Percentiles rank a stretch among this genome's conserved stretches.
Conservation (phyloP, 2,329 filamentous ascomycete species). For the Raffaelea albimanens region DNA sequence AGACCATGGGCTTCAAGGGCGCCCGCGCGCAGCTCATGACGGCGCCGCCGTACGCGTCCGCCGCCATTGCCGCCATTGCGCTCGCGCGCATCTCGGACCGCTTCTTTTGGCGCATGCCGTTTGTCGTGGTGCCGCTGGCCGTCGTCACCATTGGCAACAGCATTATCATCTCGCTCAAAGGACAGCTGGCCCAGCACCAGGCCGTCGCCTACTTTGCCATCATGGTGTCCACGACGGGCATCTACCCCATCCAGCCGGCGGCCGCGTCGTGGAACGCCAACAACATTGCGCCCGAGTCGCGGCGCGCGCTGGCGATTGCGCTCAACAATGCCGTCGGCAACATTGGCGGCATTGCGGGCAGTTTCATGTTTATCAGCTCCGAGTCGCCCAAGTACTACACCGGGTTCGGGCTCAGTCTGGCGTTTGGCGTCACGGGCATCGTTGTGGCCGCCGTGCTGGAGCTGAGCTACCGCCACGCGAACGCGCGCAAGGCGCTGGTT, state of each 20-base stretch:
- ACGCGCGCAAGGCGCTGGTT: not conserved
- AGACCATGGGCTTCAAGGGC: not conserved
- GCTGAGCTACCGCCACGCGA: not conserved
- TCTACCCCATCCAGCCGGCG: not conserved
- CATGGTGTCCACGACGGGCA: not conserved
- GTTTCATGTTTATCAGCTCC: not conserved
- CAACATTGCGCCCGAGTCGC: slow-evolving; percentile 39
- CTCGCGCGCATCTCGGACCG: not conserved
- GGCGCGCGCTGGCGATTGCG: slow-evolving; percentile 30
- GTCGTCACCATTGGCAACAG: not conserved
- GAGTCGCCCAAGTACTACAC: not conserved
- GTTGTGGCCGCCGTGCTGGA: not conserved
- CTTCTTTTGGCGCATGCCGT: not conserved
- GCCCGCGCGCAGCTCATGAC: not conserved
- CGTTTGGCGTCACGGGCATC: not conserved
- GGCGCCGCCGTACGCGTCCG: not conserved
- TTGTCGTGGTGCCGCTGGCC: not conserved
- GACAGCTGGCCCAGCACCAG: not conserved
- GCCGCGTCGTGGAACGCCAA: slow-evolving; percentile 16
- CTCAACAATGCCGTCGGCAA: not conserved
- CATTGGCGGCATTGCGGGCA: not conserved
- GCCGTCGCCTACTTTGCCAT: not conserved
- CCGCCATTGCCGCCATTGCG: not conserved
- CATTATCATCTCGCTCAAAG: not conserved
- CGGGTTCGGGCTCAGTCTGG: not conserved